Evolutionary conservation across 805 yeast species (phyloP), one percentile per base, ranked within the genome.

Genomic region (Wickerhamomyces hampshirensis): DNA sequence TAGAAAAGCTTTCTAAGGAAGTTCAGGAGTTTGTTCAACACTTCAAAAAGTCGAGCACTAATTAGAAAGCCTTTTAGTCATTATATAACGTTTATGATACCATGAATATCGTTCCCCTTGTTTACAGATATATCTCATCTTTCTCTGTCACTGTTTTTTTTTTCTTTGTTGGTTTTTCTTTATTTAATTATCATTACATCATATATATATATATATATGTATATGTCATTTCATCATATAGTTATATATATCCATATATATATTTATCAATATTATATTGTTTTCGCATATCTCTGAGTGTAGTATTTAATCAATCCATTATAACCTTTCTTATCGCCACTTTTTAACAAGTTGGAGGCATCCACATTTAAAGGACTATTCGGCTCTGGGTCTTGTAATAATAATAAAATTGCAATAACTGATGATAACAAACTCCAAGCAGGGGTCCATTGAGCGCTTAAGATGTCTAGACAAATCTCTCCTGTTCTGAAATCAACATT

Each of bases 281-380:
- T 21, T 21, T 21, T 21, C 10, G 55, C 53, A 29, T 48, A 54
- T 27, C 46, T 54, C 9, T 40, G 40, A 4, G 58, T 53, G 43
- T 70, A 68, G 47, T 66, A 73, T 5, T 52, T 48, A n/a, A 72
- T 59, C 30, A 69, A 43, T 2, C 66, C 68, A 27, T 59, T 39
- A 45, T 71, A 69, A 0, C 73, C 78, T 2, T 50, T 55, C 4
- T 21, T 26, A 48, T 74, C 80, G 15, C 71, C 74, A 28, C 59
- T 56, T 39, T 79, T 69, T 41, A 66, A 62, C 23, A 82, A 49
- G 45, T 76, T 79, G 5, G 87, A 84, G 58, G 79, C 65, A 52
- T 83, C 89, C 12, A 83, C 65, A 49, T 83, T 80, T 34, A 83
- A 57, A 1, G 91, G 91, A 28, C 84, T 75, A 42, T 77, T 76